Conservation (phyloP, 108 stramenopile genomes). For the Cylindrotheca closterium region DNA sequence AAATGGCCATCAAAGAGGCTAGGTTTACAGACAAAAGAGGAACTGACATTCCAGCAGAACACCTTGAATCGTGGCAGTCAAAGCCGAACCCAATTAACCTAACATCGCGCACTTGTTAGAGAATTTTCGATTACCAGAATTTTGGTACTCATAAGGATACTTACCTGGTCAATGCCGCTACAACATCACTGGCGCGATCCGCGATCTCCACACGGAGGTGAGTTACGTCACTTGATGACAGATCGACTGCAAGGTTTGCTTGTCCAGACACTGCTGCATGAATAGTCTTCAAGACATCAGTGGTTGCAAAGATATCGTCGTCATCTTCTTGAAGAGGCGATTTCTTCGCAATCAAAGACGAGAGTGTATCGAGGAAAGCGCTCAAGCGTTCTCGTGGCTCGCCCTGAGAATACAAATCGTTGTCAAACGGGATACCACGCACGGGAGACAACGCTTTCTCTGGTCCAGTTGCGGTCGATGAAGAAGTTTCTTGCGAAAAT, state of each 20-base stretch:
- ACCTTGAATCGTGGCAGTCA: conserved; percentile 20
- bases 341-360: conserved; percentile 19
- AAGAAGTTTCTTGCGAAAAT: not conserved
- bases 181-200: conserved; percentile 21
- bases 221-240: conserved; percentile 10
- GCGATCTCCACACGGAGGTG: conserved; percentile 27
- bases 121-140: not conserved
- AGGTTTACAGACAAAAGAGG: conserved; percentile 63
- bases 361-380: conserved; percentile 19
- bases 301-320: conserved; percentile 26
- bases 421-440: conserved; percentile 4
- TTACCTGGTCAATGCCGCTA: conserved; percentile 42
- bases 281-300: conserved; percentile 43
- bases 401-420: not conserved
- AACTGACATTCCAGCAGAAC: conserved; percentile 50
- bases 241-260: conserved; percentile 14
- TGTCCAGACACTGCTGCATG: conserved; percentile 49
- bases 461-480: not conserved
- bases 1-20: conserved; percentile 56
- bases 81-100: conserved; percentile 66
- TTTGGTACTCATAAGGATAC: not conserved
- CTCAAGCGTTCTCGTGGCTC: conserved; percentile 2
- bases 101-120: conserved; percentile 5
- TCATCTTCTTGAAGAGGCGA: conserved; percentile 34
- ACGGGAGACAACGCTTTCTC: conserved; percentile 11